Evolutionary conservation across 768 basidiomycete genomes (phyloP), one percentile per base, ranked within the genome.

Genomic region (Sistotremastrum niveocremeum): DNA sequence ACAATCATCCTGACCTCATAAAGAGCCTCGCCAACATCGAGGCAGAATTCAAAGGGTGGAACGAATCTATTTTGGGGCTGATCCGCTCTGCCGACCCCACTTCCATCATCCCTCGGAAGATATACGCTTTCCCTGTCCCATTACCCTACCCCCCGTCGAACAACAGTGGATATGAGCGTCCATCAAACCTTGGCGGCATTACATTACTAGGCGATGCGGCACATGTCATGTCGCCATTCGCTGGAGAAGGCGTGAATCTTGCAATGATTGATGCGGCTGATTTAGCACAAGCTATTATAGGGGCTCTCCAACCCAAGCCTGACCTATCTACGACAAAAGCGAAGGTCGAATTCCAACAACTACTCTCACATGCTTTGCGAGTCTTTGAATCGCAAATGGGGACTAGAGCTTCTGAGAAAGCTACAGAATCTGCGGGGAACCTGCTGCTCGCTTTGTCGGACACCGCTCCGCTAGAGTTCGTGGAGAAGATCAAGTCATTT

Each of bases 231-330:
- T 49, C 55, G 2, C 65, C 63, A 1, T 65, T 64, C 46, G 60
- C 57, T 1, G 64, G 66, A 3, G 61, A 62, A 12, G 65, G 66
- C 6, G 65, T 58, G 43, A 67, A 68, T 46, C 59, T 58, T 37
- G 62, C 61, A 34, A 57, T 64, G 61, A 42, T 50, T 7, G 62
- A 62, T 39, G 61, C 56, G 37, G 32, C 36, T 20, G 52, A 54
- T 10, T 49, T 54, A 32, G 51, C 41, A 2, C 20, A 47, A 28
- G 39, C 44, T 6, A 46, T 54, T 29, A 35, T 51, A 11, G 35
- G n/a, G 10, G 36, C 47, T 12, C 34, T 47, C 36, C 7, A 11
- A 8, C 12, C 9, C 20, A 41, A 41, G 10, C 30, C 34, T 37
- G 29, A 31, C 5, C 43, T 44, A 2, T 33, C 35, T 32, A 30